phyloP scores from a whole-genome alignment of 148 eudicot genomes.

The Chenopodium album region DNA sequence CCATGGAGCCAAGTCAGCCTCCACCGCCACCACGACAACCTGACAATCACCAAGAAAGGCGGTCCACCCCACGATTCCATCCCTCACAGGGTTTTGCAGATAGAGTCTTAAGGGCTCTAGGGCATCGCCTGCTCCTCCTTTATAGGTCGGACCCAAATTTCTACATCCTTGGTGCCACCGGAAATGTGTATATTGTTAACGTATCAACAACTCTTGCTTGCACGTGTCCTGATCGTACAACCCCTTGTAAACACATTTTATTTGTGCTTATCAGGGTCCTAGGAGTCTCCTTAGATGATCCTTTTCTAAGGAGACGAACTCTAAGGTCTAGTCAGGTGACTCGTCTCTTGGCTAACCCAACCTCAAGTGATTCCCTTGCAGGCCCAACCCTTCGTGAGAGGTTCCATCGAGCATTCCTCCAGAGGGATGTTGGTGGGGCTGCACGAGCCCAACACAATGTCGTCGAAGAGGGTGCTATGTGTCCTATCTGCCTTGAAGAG shows the following conservation, averaged over 20 bases:
- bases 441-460: slow-evolving; percentile 1
- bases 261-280: slow-evolving; percentile 51
- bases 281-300: slow-evolving; percentile 48
- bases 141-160: slow-evolving; percentile 74
- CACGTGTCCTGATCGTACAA: slow-evolving; percentile 78
- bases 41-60: slow-evolving; percentile 23
- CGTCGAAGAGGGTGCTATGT: slow-evolving; percentile 48
- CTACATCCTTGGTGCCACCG: slow-evolving; percentile 74
- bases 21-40: slow-evolving; percentile 25
- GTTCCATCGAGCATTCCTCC: slow-evolving; percentile 55
- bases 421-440: slow-evolving; percentile 25
- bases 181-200: slow-evolving; percentile 73
- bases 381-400: slow-evolving; percentile 41
- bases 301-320: slow-evolving; percentile 49
- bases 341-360: slow-evolving; percentile 49
- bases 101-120: slow-evolving; percentile 57
- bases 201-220: slow-evolving; percentile 57
- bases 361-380: slow-evolving; percentile 46
- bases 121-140: slow-evolving; percentile 67
- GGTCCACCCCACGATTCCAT: slow-evolving; percentile 17
- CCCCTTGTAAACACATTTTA: slow-evolving; percentile 81
- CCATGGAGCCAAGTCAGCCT: slow-evolving; percentile 54
- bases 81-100: slow-evolving; percentile 58
- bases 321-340: slow-evolving; percentile 61
- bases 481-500: slow-evolving; percentile 89